Base-by-base conservation (phyloP, 306 rosid genomes). In the Vigna unguiculata region DNA sequence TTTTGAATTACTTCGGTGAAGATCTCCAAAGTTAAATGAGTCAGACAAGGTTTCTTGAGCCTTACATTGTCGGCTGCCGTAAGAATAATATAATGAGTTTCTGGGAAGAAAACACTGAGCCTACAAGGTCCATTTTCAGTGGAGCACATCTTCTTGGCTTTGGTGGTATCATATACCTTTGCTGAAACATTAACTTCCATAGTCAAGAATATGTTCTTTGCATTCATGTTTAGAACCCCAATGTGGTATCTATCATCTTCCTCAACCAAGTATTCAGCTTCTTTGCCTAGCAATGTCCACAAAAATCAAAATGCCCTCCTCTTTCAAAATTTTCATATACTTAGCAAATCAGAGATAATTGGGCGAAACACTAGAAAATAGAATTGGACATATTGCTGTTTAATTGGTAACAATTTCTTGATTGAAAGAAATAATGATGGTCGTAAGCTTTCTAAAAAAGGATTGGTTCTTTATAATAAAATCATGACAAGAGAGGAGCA, bases 201-300 rank as follows among this genome's bases (percentile, higher is more conserved):
- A 34, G 43, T 83, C 72, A 81, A 32, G 47, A 89, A 83, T 74
- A 83, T 82, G 83, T 73, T 89, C 79, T 74, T 83, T 2, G 61
- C 38, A 75, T 89, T 86, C 77, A 81, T 59, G 87, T 86, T 90
- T 63, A 82, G 77, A 76, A 93, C 60, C 14, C 85, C 92, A 71
- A 93, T 65, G 62, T 83, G 75, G 87, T 93, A 87, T 17, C 59
- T 80, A 51, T 88, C 86, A 34, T 89, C 96, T 79, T 89, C 91
- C 77, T 85, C 90, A n/a, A 88, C 68, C 1, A 15, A 28, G 78
- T 78, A 91, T 66, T 84, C 87, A n/a, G 79, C 89, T 63, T 83
- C 90, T 81, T 70, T 84, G 61, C 88, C 96, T 91, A 72, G 48
- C 47, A 78, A 71, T 16, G 41, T 59, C 2, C 72, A 69, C 48